Base-by-base conservation (phyloP, 148 eudicot species). In the Chenopodium quinoa region DNA sequence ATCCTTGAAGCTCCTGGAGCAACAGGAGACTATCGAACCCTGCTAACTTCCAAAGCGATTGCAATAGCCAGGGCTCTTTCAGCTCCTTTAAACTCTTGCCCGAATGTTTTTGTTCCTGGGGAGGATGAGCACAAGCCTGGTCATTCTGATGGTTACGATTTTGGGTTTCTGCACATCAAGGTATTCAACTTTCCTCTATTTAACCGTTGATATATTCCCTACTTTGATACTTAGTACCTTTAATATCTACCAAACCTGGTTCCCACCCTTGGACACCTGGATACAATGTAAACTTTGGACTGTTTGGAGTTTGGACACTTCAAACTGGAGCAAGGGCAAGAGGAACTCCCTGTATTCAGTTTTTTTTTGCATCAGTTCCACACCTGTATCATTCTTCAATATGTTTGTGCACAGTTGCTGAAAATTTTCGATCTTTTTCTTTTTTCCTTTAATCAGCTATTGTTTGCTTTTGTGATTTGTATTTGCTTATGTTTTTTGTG, bases 1-100 rank as follows among this genome's bases (percentile, higher is more conserved):
- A 93, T 96, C 47, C 92, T 96, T 75, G 98, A 96, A 90, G 99
- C 97, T 85, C 97, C 93, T 16, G 99, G 97, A 76, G 97, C 97
- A 23, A 95, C 97, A 48, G 99, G 99, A 84, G 99, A 95, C 81
- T 93, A 95, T 83, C 87, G 97, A 78, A 95, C 99, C 75, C 82
- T 92, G 58, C 88, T 96, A 71, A 93, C 97, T 77, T 91, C 94
- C 65, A 96, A 96, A 90, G 92, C 97, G 83, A 87, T 86, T 79
- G 98, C 99, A 37, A 96, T 96, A 75, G 95, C 94, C 73, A 85
- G 78, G 79, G 99, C 99, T 77, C 92, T 96, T 29, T 91, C 98
- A 20, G 92, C 97, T 83, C 95, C 99, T 85, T 73, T 85, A 64
- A 79, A 89, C 73, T 58, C 91, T 70, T 89, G 89, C 84, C 95